Evolutionary conservation across 331 rosid genomes (phyloP).

Genomic region (Malus hybrid): DNA sequence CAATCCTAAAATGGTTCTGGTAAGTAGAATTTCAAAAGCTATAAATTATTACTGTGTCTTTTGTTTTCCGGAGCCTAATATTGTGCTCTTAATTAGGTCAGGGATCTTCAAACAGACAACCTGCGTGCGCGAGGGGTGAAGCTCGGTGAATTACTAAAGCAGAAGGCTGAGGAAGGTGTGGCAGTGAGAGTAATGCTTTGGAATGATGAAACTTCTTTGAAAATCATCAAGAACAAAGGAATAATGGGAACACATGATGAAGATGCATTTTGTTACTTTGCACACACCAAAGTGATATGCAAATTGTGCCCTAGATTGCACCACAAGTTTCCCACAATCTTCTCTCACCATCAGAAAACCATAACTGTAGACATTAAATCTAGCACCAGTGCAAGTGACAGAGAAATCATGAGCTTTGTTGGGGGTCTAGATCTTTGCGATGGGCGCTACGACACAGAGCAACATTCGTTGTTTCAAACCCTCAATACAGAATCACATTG

Average conservation of each 20-base stretch:
- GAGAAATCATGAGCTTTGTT: constrained; percentile 75
- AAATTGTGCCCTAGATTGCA: constrained; percentile 70
- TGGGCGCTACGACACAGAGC: constrained; percentile 82
- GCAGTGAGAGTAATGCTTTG: constrained; percentile 82
- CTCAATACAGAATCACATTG: constrained; percentile 46
- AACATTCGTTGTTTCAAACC: constrained; percentile 70
- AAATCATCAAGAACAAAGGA: constrained; percentile 68
- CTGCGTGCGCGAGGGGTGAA: constrained; percentile 72
- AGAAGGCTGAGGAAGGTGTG: constrained; percentile 91
- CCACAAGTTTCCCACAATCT: constrained; percentile 58
- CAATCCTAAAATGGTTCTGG: constrained; percentile 76
- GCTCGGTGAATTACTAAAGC: constrained; percentile 76
- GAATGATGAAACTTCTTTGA: constrained; percentile 90
- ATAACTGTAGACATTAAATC: constrained; percentile 53
- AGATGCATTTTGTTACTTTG: constrained; percentile 66
- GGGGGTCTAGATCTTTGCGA: constrained; percentile 87
- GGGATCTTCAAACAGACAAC: constrained; percentile 64
- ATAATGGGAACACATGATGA: constrained; percentile 85
- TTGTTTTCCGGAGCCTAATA: background rate
- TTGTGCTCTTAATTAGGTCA: constrained; percentile 43
- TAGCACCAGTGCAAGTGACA: constrained; percentile 27
- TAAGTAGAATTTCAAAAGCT: constrained; percentile 20
- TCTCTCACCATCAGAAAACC: constrained; percentile 90
- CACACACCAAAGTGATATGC: constrained; percentile 68
- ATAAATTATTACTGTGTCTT: background rate